Evolutionary conservation across 2,329 filamentous ascomycete genomes (phyloP), one percentile per base, ranked within the genome.

Genomic region (Gremmenia infestans): DNA sequence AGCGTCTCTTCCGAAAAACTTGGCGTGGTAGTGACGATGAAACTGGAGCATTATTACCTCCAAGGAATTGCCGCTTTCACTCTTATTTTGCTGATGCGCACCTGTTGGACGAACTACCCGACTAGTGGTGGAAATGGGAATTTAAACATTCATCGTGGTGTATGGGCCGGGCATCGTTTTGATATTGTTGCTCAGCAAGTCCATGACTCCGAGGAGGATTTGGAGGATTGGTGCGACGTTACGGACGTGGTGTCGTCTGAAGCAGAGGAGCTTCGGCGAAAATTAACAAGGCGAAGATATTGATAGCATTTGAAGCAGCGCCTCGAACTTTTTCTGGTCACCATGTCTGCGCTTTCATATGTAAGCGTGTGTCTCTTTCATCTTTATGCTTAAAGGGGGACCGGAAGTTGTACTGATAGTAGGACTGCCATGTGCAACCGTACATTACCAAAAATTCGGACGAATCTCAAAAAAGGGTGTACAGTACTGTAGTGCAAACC

Each of bases 151-250:
- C 12, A 45, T 35, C 28, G 8, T 5, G 25, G 48, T 17, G 19
- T 39, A 3, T 57, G 51, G 55, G 55, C 51, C 8, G 51, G 55
- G 14, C 55, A 54, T 52, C 23, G 51, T 5, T 57, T 57, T 50
- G 55, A 57, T 40, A 39, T 57, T 43, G 50, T 57, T 25, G 54
- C 47, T 6, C 28, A 35, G 15, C 22, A 48, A 6, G 4, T 19
- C 5, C 55, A 57, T 39, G 23, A 43, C 2, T 7, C 22, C 1
- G 55, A 54, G 15, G 51, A 32, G 23, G 2, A 15, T 17, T 8
- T 15, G 11, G 12, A 35, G 23, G 23, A 48, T 4, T 48, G 22
- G 45, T 5, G 23, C 12, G 45, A 28, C 9, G 45, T 48, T 32
- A 48, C 45, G 5, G 14, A 32, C 17, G 23, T n/a, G 22, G 45